Base-by-base conservation (phyloP, 192 early-diverging fungal species). In the Lunasporangiospora selenospora region DNA sequence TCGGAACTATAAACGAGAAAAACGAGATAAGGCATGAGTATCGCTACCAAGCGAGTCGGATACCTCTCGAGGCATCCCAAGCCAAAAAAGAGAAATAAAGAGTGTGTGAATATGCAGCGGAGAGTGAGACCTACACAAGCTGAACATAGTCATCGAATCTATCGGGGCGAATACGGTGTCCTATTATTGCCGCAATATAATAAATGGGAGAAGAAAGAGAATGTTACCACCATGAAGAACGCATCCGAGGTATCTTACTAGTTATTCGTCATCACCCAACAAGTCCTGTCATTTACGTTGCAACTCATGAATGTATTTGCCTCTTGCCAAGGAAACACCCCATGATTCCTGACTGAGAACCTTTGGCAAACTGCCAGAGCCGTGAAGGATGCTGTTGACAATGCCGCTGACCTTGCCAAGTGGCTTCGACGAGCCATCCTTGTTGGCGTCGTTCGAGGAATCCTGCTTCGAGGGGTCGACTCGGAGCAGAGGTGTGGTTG, bases 241-340 rank as follows among this genome's bases (percentile, higher is more conserved):
- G n/a, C n/a, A n/a, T n/a, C n/a, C n/a, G n/a, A n/a, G n/a, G n/a
- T n/a, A n/a, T n/a, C n/a, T n/a, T n/a, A n/a, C n/a, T n/a, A n/a
- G n/a, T n/a, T n/a, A n/a, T n/a, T n/a, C n/a, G n/a, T n/a, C n/a
- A n/a, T n/a, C n/a, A n/a, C n/a, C n/a, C n/a, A n/a, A n/a, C n/a
- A n/a, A n/a, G n/a, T n/a, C n/a, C n/a, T n/a, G n/a, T n/a, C n/a
- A 79, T 77, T 69, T 78, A 90, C 88, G 89, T 58, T 88, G 81
- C 42, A 95, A 67, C 75, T 98, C 94, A 76, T 95, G 93, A 15
- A 96, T 91, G 58, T 92, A 95, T 80, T 95, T 95, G 42, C 73
- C 73, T 10, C 73, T 53, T 30, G 73, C 62, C 23, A 75, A 34
- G 15, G 63, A 65, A 54, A 62, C 62, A 21, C 63, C 62, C 62